Percentiles rank a stretch among this genome's conserved stretches.
These are phyloP conservation scores for Citrus reticulata DNA, from an alignment of 345 rosid genomes.

Conservation along the genomic window DNA sequence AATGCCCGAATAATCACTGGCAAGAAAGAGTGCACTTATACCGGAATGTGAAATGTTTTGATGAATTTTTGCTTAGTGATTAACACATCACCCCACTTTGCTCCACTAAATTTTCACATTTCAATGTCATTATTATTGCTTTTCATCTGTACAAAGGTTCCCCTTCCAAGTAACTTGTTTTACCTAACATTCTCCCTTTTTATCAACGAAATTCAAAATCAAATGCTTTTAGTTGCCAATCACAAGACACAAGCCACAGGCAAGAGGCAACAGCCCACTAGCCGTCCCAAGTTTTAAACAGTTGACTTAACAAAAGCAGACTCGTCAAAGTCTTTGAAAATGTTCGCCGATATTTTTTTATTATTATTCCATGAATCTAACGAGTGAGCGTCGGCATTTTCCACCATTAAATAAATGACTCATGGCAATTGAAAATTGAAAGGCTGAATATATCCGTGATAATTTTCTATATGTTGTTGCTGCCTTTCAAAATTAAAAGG, in stretches of 20 bases:
- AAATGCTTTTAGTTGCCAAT: not conserved
- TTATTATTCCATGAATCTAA: no score
- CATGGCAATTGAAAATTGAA: not conserved
- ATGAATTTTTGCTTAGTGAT: not conserved
- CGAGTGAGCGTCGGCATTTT: not conserved
- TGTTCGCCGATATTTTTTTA: no score
- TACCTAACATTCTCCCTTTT: not conserved
- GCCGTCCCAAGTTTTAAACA: not conserved
- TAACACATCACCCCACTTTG: constrained; percentile 8
- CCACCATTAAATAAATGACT: not conserved
- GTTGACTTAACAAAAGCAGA: not conserved
- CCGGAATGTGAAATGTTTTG: not conserved
- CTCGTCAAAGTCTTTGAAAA: not conserved
- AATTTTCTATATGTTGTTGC: no score
- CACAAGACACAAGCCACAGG: not conserved
- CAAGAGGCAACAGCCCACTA: not conserved
- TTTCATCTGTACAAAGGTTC: not conserved
- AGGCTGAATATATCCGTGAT: no score
- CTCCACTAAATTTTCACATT: not conserved
- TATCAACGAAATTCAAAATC: not conserved
- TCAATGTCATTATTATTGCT: not conserved
- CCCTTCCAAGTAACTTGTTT: not conserved
- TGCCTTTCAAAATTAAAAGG: no score
- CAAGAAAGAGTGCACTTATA: not conserved
- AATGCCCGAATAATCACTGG: not conserved